Base-by-base conservation (phyloP, 257 asterid genomes). In the Lithospermum erythrorhizon region DNA sequence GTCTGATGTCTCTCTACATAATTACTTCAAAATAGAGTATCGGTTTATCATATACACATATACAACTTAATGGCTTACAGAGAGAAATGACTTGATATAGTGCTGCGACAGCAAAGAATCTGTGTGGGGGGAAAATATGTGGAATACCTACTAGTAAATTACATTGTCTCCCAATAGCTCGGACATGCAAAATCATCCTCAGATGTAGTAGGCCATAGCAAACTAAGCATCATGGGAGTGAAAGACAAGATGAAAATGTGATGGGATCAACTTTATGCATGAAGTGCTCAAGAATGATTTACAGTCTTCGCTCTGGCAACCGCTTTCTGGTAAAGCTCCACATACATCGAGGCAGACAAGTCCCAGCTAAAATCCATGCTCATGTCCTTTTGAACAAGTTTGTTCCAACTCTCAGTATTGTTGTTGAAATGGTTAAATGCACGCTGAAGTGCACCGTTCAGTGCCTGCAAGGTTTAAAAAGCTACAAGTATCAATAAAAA, bases 361-460 rank as follows among this genome's bases (percentile, higher is more conserved):
- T 83, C 88, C 98, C 98, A 91, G 71, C 98, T 91, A 58, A 88
- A 88, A 74, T 91, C 98, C 47, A 86, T 82, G 62, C 52, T 81
- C 98, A 91, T 91, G 64, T 57, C 98, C 76, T 86, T 91, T 66
- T 69, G 81, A 64, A 88, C 83, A 47, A 88, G 86, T 72, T 77
- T 66, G 65, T 78, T 76, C 98, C 98, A 91, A 51, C 72, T 69
- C 47, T 81, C 89, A 60, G 22, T 58, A 54, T 88, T 69, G 57
- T 69, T 79, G 58, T 62, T 76, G 56, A 78, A 91, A 68, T 75
- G 85, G 64, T 69, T 11, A 76, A 91, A 58, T 23, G 98, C 95
- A 53, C 97, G 95, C 64, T 81, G 87, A 64, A 91, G 66, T 13
- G 94, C 95, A 53, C 59, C 41, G 75, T 68, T 88, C 58, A 91